Conservation (phyloP, 1,284 basidiomycete species). For the Ceratobasidium sp. region DNA sequence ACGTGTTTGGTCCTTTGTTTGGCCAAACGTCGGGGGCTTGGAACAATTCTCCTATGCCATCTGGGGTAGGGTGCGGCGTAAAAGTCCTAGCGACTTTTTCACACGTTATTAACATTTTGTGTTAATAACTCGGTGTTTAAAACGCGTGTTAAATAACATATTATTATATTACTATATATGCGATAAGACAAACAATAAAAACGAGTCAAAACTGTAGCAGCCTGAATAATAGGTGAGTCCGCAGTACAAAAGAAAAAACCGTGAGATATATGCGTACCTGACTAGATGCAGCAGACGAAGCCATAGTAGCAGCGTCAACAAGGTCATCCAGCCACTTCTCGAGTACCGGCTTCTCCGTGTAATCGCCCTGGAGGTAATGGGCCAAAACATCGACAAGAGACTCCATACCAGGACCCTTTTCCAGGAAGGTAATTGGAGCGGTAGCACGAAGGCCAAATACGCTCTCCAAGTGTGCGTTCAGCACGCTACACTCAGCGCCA, state of each 20-base stretch:
- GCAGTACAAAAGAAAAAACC: no score
- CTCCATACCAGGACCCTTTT: constrained; percentile 14
- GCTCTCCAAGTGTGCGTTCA: constrained; percentile 12
- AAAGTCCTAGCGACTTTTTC: not conserved
- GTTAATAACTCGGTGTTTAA: constrained; percentile 15
- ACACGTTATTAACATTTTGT: not conserved
- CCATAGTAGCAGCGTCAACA: not conserved
- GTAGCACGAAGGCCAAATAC: constrained; percentile 5
- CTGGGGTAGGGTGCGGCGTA: not conserved
- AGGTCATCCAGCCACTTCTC: constrained; percentile 26
- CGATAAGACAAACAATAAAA: not conserved
- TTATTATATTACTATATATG: not conserved
- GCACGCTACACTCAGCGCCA: constrained; percentile 14
- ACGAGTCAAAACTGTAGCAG: no score
- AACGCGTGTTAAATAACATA: constrained; percentile 14
- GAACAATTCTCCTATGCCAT: no score
- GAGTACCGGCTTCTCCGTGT: constrained; percentile 9
- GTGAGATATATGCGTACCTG: no score
- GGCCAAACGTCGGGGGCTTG: no score
- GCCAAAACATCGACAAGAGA: constrained; percentile 1
- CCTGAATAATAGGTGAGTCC: no score
- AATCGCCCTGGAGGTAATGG: constrained; percentile 7
- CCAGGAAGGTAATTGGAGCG: not conserved
- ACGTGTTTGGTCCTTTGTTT: no score
- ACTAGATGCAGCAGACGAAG: not conserved